A percentile compares a stretch with the other conserved stretches of the same genome.
Conservation (phyloP, 2,329 filamentous ascomycete species). For the Lizonia empirigonia region DNA sequence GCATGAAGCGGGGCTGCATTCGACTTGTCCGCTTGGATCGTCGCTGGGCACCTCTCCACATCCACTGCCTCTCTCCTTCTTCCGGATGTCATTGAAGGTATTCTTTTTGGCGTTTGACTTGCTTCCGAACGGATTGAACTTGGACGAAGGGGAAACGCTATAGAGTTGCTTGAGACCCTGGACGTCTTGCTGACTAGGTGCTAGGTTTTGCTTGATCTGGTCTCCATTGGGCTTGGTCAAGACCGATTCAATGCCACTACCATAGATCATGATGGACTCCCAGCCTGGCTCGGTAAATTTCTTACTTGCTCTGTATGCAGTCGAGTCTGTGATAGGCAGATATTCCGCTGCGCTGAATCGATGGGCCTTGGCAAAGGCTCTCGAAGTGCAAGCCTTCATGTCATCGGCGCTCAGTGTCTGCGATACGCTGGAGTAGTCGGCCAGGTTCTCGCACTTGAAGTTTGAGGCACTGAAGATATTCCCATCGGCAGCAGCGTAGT, state of each 20-base stretch:
- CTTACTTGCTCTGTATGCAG: not conserved
- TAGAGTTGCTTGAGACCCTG: not conserved
- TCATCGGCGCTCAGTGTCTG: too few relatives aligned
- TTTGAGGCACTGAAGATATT: too few relatives aligned
- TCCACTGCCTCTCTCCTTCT: not conserved
- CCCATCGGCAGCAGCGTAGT: too few relatives aligned
- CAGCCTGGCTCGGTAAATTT: not conserved
- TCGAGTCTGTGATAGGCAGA: not conserved
- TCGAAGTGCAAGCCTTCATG: too few relatives aligned
- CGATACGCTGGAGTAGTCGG: too few relatives aligned
- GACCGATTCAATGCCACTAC: not conserved
- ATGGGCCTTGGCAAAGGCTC: too few relatives aligned
- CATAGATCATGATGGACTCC: constrained; percentile 3
- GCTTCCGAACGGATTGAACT: too few relatives aligned
- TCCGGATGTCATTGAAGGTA: not conserved
- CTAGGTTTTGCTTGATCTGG: not conserved
- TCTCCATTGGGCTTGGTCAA: constrained; percentile 1
- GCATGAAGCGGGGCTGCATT: too few relatives aligned
- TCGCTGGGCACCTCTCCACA: too few relatives aligned
- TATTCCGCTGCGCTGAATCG: too few relatives aligned
- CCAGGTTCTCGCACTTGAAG: too few relatives aligned
- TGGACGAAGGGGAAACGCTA: not conserved
- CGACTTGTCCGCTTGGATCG: too few relatives aligned
- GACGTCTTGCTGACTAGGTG: constrained; percentile 2
- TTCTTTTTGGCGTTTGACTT: not conserved